These are phyloP conservation scores for Candida namnaoensis DNA, from an alignment of 805 yeast species.

Conservation along the genomic window DNA sequence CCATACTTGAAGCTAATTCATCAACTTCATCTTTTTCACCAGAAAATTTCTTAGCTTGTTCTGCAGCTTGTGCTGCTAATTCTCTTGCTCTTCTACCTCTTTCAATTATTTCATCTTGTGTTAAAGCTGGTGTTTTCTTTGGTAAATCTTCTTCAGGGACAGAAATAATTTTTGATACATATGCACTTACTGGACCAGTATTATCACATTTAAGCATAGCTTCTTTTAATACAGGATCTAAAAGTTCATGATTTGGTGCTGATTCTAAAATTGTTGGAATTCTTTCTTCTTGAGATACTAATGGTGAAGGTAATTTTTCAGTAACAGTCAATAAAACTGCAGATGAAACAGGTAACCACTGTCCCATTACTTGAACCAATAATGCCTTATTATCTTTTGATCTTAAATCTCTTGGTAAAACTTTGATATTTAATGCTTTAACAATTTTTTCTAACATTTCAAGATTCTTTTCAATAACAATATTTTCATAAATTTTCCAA, in stretches of 20 bases:
- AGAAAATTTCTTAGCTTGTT: slow-evolving; percentile 27
- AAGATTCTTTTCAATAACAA: slow-evolving; percentile 53
- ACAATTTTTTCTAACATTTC: slow-evolving; percentile 73
- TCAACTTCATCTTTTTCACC: slow-evolving; percentile 11
- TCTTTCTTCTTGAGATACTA: slow-evolving; percentile 62
- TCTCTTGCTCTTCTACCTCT: slow-evolving; percentile 57
- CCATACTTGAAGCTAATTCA: slow-evolving; percentile 15
- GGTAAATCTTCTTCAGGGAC: slow-evolving; percentile 81
- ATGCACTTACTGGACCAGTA: slow-evolving; percentile 62
- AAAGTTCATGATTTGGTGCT: slow-evolving; percentile 38
- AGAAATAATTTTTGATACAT: slow-evolving; percentile 83
- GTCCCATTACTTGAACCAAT: slow-evolving; percentile 65
- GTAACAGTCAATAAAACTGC: slow-evolving; percentile 80
- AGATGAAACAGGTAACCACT: slow-evolving; percentile 91
- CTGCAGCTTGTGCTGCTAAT: slow-evolving; percentile 63
- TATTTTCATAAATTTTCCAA: slow-evolving; percentile 82
- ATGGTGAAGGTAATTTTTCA: slow-evolving; percentile 80
- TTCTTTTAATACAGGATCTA: slow-evolving; percentile 38
- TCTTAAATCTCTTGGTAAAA: slow-evolving; percentile 67
- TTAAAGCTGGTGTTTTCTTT: slow-evolving; percentile 29
- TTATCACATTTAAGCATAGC: slow-evolving; percentile 63
- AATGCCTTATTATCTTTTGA: slow-evolving; percentile 68
- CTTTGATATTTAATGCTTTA: slow-evolving; percentile 54
- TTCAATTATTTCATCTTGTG: slow-evolving; percentile 53
- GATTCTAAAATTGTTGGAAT: slow-evolving; percentile 58